A percentile compares a stretch with the other conserved stretches of the same genome.
Evolutionary conservation across 179 eudicot genomes (phyloP).

Genomic region (Beta macrorhiza): DNA sequence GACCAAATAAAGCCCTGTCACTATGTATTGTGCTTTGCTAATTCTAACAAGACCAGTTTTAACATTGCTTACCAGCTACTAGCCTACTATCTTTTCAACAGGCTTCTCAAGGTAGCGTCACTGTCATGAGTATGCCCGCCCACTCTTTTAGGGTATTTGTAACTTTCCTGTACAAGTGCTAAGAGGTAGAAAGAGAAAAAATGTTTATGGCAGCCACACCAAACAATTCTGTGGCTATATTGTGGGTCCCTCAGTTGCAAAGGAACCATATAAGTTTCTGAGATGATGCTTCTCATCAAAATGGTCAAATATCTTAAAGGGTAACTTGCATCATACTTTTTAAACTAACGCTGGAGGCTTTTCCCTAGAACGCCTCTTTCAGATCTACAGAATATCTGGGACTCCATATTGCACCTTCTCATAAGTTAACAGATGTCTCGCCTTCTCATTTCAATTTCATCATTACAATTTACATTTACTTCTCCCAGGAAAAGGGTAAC

Average conservation of each 20-base stretch:
- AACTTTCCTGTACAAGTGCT: background rate
- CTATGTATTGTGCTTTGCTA: background rate
- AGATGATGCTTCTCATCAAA: background rate
- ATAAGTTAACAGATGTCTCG: background rate
- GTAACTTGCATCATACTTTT: background rate
- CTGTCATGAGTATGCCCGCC: background rate
- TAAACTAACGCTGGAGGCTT: background rate
- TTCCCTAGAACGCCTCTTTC: background rate
- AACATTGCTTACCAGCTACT: background rate
- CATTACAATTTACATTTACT: background rate
- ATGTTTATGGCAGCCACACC: background rate
- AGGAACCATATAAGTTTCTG: background rate
- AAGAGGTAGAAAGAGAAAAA: background rate
- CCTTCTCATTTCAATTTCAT: background rate
- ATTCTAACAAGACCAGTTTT: no score
- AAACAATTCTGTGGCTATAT: no score
- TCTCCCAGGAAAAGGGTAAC: background rate
- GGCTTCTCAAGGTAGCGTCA: background rate
- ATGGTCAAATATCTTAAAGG: background rate
- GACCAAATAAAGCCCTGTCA: background rate
- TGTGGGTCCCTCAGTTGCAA: no score
- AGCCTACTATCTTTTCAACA: background rate
- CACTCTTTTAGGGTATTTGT: background rate
- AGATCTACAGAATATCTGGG: background rate
- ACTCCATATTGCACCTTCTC: background rate